These are phyloP conservation scores for Cyberlindnera galapagoensis DNA, from an alignment of 805 yeast species.

Conservation along the genomic window DNA sequence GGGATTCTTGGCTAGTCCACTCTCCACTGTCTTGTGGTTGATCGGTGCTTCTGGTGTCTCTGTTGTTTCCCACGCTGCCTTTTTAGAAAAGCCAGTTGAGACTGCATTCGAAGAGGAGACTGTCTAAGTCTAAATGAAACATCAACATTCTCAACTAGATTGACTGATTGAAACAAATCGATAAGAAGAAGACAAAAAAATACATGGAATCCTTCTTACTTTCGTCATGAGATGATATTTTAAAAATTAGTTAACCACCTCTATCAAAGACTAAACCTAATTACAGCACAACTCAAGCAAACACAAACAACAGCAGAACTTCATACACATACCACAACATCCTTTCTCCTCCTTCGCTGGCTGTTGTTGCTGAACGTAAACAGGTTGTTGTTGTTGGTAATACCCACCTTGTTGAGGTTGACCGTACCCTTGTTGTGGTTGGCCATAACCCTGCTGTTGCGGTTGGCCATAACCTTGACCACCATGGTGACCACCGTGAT, in stretches of 20 bases:
- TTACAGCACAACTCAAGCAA: too few species aligned
- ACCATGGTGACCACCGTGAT: conserved; percentile 5
- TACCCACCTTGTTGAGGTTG: neutral
- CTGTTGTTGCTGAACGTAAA: too few species aligned
- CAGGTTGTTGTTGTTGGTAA: too few species aligned
- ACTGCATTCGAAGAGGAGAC: conserved; percentile 82
- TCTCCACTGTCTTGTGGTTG: conserved; percentile 87
- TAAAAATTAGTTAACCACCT: neutral
- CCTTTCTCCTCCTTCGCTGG: too few species aligned
- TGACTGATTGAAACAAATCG: too few species aligned
- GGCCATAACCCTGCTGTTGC: conserved; percentile 5
- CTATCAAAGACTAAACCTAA: too few species aligned
- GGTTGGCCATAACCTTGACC: conserved; percentile 8
- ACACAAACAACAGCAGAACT: too few species aligned
- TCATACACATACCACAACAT: too few species aligned
- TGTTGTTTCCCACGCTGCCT: conserved; percentile 79
- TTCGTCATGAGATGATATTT: neutral
- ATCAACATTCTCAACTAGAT: too few species aligned
- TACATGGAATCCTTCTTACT: neutral
- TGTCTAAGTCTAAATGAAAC: conserved; percentile 4
- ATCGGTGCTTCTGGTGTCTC: conserved; percentile 76
- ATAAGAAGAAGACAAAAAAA: neutral
- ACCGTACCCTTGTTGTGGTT: neutral
- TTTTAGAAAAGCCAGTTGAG: conserved; percentile 94
- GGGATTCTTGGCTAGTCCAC: conserved; percentile 83